These are phyloP conservation scores for Leishmania tropica DNA, from an alignment of 208 protist genomes.

Conservation along the genomic window DNA sequence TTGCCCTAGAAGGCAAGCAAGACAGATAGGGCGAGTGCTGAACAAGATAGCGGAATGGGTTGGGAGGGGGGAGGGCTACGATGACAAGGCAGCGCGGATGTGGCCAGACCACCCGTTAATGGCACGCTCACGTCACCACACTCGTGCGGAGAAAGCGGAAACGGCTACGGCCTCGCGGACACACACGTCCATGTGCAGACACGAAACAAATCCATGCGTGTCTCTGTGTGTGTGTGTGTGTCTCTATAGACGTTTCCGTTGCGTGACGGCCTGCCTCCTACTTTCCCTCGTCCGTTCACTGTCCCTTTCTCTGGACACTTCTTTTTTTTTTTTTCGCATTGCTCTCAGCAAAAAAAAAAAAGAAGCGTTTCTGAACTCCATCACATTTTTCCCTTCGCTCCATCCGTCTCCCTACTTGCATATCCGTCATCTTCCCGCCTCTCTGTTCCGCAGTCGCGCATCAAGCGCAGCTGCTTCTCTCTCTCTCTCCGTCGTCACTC, in stretches of 20 bases:
- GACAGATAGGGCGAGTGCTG: no score
- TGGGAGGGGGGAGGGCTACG: no score
- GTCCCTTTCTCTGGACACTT: no score
- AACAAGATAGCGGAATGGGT: no score
- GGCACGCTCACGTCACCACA: no score
- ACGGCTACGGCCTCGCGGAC: no score
- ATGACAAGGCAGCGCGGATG: no score
- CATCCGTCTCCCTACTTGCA: background rate
- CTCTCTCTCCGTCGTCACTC: background rate
- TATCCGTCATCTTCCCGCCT: background rate
- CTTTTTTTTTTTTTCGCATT: background rate
- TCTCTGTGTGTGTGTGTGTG: background rate
- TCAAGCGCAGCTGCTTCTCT: no score
- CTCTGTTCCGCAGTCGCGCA: background rate
- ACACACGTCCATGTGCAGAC: background rate
- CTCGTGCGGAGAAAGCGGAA: no score
- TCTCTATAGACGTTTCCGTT: background rate
- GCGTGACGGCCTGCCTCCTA: background rate
- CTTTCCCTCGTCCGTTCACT: background rate
- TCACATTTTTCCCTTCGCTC: background rate
- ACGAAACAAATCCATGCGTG: background rate
- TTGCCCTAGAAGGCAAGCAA: no score
- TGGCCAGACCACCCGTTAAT: no score
- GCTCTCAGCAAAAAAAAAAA: background rate
- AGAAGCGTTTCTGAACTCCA: background rate